A percentile compares a stretch with the other conserved stretches of the same genome.
Conservation (phyloP, 2,329 filamentous ascomycete species). For the Talaromyces funiculosus region DNA sequence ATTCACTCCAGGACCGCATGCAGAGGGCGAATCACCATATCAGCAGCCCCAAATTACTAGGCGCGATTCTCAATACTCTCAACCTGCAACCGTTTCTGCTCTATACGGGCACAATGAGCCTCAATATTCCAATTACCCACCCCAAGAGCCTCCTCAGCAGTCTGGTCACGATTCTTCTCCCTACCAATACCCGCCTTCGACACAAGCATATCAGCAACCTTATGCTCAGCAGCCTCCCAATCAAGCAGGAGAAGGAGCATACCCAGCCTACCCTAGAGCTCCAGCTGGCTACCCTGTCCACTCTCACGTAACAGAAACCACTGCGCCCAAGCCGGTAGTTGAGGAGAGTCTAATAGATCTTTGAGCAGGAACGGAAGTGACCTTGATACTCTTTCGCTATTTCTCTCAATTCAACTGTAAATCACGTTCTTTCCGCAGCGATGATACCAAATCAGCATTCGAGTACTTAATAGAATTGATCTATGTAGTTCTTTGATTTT, state of each 20-base stretch:
- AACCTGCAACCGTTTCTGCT: not conserved
- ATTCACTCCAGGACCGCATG: constrained; percentile 4
- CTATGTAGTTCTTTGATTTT: not conserved
- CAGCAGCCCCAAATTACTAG: constrained; percentile 8
- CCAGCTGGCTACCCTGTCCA: constrained; percentile 15
- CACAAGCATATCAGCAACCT: constrained; percentile 20
- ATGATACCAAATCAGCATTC: constrained; percentile 14
- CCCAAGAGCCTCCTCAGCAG: constrained; percentile 12
- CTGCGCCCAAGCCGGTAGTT: constrained; percentile 20
- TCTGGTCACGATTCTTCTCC: constrained; percentile 6
- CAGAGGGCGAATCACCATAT: constrained; percentile 12
- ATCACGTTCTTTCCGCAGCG: not conserved
- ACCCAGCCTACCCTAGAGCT: constrained; percentile 12
- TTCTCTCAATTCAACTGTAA: not conserved
- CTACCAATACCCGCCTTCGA: constrained; percentile 1
- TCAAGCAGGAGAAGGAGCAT: constrained; percentile 16
- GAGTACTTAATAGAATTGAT: not conserved
- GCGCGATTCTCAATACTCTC: constrained; percentile 15
- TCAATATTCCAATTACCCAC: constrained; percentile 10
- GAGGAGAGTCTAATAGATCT: constrained; percentile 30
- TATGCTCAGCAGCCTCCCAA: constrained; percentile 16
- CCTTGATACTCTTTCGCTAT: constrained; percentile 6
- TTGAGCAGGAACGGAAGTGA: constrained; percentile 15
- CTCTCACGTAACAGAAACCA: constrained; percentile 19
- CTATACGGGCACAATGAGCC: constrained; percentile 4